A percentile compares a stretch with the other conserved stretches of the same genome.
Evolutionary conservation across 345 rosid genomes (phyloP).

Genomic region (Cardamine chenopodiifolia): DNA sequence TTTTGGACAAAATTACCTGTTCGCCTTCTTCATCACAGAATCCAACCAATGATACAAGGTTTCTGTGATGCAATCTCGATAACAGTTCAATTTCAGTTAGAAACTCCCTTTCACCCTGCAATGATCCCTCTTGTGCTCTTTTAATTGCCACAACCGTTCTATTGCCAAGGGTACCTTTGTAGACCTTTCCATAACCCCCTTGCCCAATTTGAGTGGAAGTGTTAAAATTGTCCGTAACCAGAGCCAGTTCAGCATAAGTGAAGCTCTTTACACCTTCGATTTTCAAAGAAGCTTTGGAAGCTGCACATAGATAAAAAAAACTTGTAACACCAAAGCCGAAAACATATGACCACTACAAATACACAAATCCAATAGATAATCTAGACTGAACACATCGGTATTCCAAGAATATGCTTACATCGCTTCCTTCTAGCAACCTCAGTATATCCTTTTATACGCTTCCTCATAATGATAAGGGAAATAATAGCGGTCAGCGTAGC

Average conservation of each 20-base stretch:
- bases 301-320: constrained; percentile 47
- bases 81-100: constrained; percentile 84
- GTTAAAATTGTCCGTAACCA: constrained; percentile 67
- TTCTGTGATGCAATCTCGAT: constrained; percentile 91
- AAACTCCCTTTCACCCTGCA: constrained; percentile 94
- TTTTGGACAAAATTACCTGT: constrained; percentile 57
- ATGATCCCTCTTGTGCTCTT: constrained; percentile 86
- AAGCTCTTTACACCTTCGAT: constrained; percentile 82
- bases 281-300: constrained; percentile 57
- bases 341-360: constrained; percentile 11
- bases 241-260: constrained; percentile 66
- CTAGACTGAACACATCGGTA: not conserved
- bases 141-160: constrained; percentile 86
- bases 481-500: constrained; percentile 69
- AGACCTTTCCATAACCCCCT: constrained; percentile 98
- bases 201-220: constrained; percentile 75
- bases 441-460: constrained; percentile 47
- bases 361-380: constrained; percentile 5
- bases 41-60: constrained; percentile 87
- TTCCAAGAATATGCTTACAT: constrained; percentile 52
- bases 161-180: constrained; percentile 70
- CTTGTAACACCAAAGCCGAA: constrained; percentile 16
- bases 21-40: constrained; percentile 93
- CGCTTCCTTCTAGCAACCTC: constrained; percentile 53
- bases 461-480: constrained; percentile 62